Evolutionary conservation across 257 asterid species (phyloP), one percentile per base, ranked within the genome.

Genomic region (Dorcoceras hygrometricum): DNA sequence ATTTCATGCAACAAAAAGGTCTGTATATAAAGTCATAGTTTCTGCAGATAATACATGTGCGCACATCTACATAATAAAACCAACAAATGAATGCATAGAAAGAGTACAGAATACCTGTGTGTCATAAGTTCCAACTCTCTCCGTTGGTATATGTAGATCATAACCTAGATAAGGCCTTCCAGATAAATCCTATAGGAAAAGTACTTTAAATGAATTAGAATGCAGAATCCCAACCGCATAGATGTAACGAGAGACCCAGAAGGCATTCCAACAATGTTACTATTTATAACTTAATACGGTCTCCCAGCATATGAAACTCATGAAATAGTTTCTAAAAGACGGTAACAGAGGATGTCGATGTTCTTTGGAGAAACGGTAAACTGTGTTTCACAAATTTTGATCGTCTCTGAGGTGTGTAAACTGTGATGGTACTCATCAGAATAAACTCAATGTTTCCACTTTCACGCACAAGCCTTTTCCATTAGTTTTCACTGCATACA

Each of bases 121-220:
- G 84, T 90, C 97, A 31, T 87, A 90, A 22, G 86, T 90, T 67
- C 99, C 99, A 67, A 90, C 99, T 81, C 96, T 84, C 84, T 86
- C 86, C 0, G 97, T 87, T 16, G 99, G 96, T 76, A 90, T 90
- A 20, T 65, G 77, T 68, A 87, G 78, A 85, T 90, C 96, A 75
- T 78, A 94, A 73, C 95, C 65, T 69, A 88, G 80, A 82, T 90
- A 89, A 2, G 99, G 99, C 72, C 99, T 81, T 69, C 99, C 96
- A 31, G 97, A 94, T 69, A 90, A 86, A 82, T 90, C 99, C 99
- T 94, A 79, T 51, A 67, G 68, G 4, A 57, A 12, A 34, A 23
- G 0, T 9, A 51, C 53, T 25, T 34, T 34, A 53, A 14, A 34
- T 59, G 66, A 43, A 32, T 24, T 28, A 60, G 18, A 32, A 39